Evolutionary conservation across 2,329 filamentous ascomycete genomes (phyloP).

Genomic region (Bipolaris zeicola): DNA sequence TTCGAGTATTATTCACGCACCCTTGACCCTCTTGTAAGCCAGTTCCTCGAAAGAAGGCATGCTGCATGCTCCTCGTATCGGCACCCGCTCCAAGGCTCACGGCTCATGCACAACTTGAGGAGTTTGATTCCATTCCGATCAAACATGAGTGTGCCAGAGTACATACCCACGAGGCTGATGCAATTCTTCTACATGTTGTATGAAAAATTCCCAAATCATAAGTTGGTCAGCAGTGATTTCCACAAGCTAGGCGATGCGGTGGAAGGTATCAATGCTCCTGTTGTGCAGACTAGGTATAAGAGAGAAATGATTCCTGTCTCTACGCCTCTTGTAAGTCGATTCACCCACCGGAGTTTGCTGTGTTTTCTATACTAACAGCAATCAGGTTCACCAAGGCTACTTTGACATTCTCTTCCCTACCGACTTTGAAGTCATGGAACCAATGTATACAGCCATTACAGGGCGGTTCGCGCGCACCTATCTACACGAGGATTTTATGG

Average conservation of each 20-base stretch:
- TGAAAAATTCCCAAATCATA: conserved; percentile 86
- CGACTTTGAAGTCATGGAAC: conserved; percentile 87
- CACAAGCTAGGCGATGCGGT: conserved; percentile 82
- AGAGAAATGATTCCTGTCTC: conserved; percentile 85
- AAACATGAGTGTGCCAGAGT: conserved; percentile 84
- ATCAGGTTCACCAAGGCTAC: conserved; percentile 92
- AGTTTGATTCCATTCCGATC: conserved; percentile 70
- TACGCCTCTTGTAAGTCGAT: conserved; percentile 77
- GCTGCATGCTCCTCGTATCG: conserved; percentile 69
- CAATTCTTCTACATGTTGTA: conserved; percentile 94
- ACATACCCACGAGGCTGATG: conserved; percentile 92
- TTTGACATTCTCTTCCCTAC: conserved; percentile 99
- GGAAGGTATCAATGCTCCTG: conserved; percentile 84
- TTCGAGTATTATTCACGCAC: conserved; percentile 87
- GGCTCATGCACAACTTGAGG: conserved; percentile 65
- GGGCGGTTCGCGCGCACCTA: conserved; percentile 86
- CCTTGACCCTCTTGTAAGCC: conserved; percentile 80
- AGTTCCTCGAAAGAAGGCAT: conserved; percentile 84
- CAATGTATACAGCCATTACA: conserved; percentile 90
- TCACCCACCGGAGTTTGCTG: neutral
- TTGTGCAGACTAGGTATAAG: conserved; percentile 93
- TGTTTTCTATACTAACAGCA: conserved; percentile 2
- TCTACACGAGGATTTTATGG: conserved; percentile 89
- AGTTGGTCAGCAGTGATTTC: conserved; percentile 89
- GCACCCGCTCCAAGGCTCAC: conserved; percentile 63